Conservation (phyloP, 2,329 filamentous ascomycete genomes). For the Aspergillus proliferans region DNA sequence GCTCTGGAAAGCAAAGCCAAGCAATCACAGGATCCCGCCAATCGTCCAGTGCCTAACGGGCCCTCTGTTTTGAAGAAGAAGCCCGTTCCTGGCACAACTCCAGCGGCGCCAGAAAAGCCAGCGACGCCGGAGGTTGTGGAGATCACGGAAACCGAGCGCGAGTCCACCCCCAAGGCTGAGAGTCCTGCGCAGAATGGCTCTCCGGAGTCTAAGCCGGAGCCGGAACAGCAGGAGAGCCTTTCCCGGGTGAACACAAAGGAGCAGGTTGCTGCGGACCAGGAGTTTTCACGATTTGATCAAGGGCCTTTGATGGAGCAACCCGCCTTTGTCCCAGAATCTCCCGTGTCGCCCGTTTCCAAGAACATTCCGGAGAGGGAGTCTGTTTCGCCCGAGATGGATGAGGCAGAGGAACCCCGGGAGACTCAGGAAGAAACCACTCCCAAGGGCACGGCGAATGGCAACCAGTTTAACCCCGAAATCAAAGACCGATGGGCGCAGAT, state of each 20-base stretch:
- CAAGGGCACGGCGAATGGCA: no score
- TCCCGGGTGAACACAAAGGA: conserved; percentile 55
- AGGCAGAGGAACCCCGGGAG: neutral
- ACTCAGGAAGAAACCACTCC: no score
- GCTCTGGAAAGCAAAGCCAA: conserved; percentile 35
- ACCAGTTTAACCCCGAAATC: conserved; percentile 9
- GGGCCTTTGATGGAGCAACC: conserved; percentile 82
- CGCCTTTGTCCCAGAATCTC: conserved; percentile 63
- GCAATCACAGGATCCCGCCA: conserved; percentile 23
- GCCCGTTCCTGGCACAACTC: conserved; percentile 17
- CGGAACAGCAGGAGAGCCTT: conserved; percentile 43
- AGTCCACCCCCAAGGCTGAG: neutral
- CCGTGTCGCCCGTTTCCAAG: conserved; percentile 16
- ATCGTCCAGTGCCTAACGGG: conserved; percentile 17
- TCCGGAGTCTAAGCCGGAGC: conserved; percentile 39
- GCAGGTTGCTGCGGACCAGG: conserved; percentile 38
- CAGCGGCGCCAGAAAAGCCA: conserved; percentile 7
- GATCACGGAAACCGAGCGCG: conserved; percentile 17
- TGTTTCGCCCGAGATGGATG: neutral
- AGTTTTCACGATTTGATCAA: conserved; percentile 71
- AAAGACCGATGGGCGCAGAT: conserved; percentile 94
- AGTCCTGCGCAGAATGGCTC: conserved; percentile 14
- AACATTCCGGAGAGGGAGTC: conserved; percentile 10
- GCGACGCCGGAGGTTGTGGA: conserved; percentile 3
- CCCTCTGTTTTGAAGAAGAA: conserved; percentile 29